phyloP scores from a whole-genome alignment of 2,329 filamentous ascomycete genomes.

The Orbilia javanica region DNA sequence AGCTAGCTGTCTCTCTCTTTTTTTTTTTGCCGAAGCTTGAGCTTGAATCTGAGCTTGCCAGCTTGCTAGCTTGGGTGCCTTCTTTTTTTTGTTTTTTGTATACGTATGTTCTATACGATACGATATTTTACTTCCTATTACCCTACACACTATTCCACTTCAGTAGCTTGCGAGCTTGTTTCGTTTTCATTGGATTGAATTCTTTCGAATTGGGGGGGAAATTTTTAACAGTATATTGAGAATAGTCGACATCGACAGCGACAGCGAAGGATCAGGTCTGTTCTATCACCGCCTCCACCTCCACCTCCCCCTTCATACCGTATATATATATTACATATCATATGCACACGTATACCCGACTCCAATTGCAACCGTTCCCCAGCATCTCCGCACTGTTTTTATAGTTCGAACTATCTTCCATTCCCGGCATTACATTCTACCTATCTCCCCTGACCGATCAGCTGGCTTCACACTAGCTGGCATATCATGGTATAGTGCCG shows the following conservation, averaged over 20 bases:
- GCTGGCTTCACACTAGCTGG: background rate
- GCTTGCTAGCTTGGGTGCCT: background rate
- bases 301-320: conserved; percentile 38
- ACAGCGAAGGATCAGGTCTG: conserved; percentile 23
- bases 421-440: conserved; percentile 2
- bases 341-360: no score
- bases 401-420: no score
- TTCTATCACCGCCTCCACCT: background rate
- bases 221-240: no score
- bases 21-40: conserved; percentile 15
- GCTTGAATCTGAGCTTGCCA: no score
- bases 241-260: background rate
- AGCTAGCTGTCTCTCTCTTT: conserved; percentile 25
- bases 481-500: no score
- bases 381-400: no score
- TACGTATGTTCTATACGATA: background rate
- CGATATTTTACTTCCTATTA: background rate
- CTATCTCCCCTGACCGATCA: background rate
- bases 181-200: conserved; percentile 14
- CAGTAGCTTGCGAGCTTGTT: conserved; percentile 10
- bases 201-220: background rate
- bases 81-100: background rate
- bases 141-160: background rate
- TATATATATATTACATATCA: no score
- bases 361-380: no score